Evolutionary conservation across 768 basidiomycete species (phyloP).

Genomic region (Hericium alpestre): DNA sequence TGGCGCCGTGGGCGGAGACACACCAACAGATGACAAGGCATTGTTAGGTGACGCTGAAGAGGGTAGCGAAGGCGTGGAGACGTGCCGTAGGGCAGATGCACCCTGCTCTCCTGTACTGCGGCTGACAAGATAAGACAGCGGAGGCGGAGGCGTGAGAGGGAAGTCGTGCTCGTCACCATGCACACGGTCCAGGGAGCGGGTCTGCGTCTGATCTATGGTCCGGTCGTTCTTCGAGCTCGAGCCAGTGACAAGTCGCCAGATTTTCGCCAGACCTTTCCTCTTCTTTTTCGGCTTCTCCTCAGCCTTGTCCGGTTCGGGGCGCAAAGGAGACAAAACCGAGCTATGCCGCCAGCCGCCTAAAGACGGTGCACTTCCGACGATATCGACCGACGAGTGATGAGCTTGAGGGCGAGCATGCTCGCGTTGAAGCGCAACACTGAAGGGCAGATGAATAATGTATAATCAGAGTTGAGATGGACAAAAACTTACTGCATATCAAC

Average conservation of each 20-base stretch:
- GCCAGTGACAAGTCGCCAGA: conserved; percentile 72
- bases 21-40: conserved; percentile 43
- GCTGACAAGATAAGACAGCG: conserved; percentile 75
- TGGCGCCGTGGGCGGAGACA: conserved; percentile 67
- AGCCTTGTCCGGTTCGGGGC: conserved; percentile 12
- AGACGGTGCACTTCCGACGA: conserved; percentile 12
- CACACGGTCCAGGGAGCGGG: conserved; percentile 29
- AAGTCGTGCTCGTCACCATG: conserved; percentile 47
- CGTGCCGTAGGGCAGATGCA: conserved; percentile 39
- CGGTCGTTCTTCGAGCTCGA: conserved; percentile 28
- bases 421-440: conserved; percentile 68
- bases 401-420: conserved; percentile 26
- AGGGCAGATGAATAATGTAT: conserved; percentile 7
- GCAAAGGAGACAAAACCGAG: conserved; percentile 1
- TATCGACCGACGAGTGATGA: conserved; percentile 8
- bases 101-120: conserved; percentile 45
- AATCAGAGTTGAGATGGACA: neutral
- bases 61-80: conserved; percentile 61
- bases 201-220: conserved; percentile 23
- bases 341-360: conserved; percentile 14
- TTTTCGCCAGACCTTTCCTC: conserved; percentile 65
- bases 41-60: conserved; percentile 48
- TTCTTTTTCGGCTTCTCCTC: conserved; percentile 59
- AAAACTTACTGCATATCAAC: conserved; percentile 80
- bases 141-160: conserved; percentile 84